Percentiles rank a stretch among this genome's conserved stretches.
phyloP scores from a whole-genome alignment of 2,329 filamentous ascomycete species.

The Gremmenia infestans region DNA sequence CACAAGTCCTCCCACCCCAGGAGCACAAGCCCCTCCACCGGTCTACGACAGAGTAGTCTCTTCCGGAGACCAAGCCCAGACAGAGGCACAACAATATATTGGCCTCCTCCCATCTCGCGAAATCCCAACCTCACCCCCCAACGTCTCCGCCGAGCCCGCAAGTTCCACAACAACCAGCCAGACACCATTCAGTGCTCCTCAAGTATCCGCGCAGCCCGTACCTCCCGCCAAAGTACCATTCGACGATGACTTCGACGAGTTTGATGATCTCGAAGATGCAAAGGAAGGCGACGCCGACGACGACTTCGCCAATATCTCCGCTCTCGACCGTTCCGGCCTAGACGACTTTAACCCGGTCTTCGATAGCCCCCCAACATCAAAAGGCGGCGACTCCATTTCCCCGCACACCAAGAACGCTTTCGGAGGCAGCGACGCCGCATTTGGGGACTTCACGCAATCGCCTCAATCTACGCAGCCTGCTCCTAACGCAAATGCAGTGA shows the following conservation, averaged over 20 bases:
- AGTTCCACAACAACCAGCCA: conserved; percentile 26
- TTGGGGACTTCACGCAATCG: conserved; percentile 47
- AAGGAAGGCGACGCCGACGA: conserved; percentile 76
- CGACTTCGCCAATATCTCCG: conserved; percentile 69
- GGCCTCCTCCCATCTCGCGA: conserved; percentile 51
- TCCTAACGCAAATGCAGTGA: conserved; percentile 34
- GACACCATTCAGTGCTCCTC: conserved; percentile 21
- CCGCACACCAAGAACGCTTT: conserved; percentile 26
- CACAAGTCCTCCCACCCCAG: conserved; percentile 43
- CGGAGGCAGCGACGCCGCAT: conserved; percentile 23
- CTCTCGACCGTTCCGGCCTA: conserved; percentile 53
- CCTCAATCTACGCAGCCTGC: conserved; percentile 33
- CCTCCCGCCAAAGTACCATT: conserved; percentile 50
- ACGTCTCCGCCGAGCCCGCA: conserved; percentile 23
- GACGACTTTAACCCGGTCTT: conserved; percentile 81
- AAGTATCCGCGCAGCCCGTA: conserved; percentile 27
- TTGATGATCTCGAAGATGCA: conserved; percentile 78
- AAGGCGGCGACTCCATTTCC: conserved; percentile 23
- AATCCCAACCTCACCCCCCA: conserved; percentile 38
- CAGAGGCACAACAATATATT: conserved; percentile 45
- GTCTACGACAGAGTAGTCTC: conserved; percentile 44
- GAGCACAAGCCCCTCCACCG: conserved; percentile 54
- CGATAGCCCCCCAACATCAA: conserved; percentile 50
- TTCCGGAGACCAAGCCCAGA: conserved; percentile 40
- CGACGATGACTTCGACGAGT: conserved; percentile 75